Base-by-base conservation (phyloP, 176 grass and related monocot species). In the Olyra latifolia region DNA sequence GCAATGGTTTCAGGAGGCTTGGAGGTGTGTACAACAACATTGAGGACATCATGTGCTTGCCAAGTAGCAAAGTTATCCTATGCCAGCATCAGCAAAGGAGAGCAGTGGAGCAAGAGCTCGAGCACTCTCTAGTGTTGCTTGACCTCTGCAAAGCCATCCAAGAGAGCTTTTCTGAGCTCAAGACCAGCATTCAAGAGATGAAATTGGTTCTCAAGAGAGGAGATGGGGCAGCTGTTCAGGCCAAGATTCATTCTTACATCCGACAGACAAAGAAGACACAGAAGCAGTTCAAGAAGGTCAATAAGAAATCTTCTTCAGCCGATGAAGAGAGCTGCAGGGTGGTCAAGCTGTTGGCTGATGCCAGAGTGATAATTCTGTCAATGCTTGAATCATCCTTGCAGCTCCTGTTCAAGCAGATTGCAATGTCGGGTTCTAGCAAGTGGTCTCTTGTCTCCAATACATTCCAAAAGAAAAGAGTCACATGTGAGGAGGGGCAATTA, bases 91-190 rank as follows among this genome's bases (percentile, higher is more conserved):
- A 75, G 74, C 78, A 89, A 14, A 61, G 63, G 54, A 85, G 54
- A 77, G 75, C 38, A 59, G 54, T 88, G 40, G 81, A 91, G 41
- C 39, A 62, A 28, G 80, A 88, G 44, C 68, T 83, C 43, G 80
- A 83, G 20, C 20, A 28, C 54, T 88, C 80, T 44, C 60, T 88
- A 16, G 45, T 50, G 28, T 46, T 83, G 9, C 16, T 88, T 11
- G 80, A 88, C 27, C 23, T 67, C 22, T 88, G 86, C 38, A 27
- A 62, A 12, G 57, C 47, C n/a, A 25, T 72, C 38, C 29, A 45
- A 10, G 20, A 72, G 4, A 48, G 55, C 38, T 83, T 83, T 20
- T 1, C 23, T 4, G 74, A 59, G 12, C 55, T 78, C 73, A 83
- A 88, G 62, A 39, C 14, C 14, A 67, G 62, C 32, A 48, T 83